Conservation (phyloP, 192 early-diverging fungal species). For the Lunasporangiospora selenospora region DNA sequence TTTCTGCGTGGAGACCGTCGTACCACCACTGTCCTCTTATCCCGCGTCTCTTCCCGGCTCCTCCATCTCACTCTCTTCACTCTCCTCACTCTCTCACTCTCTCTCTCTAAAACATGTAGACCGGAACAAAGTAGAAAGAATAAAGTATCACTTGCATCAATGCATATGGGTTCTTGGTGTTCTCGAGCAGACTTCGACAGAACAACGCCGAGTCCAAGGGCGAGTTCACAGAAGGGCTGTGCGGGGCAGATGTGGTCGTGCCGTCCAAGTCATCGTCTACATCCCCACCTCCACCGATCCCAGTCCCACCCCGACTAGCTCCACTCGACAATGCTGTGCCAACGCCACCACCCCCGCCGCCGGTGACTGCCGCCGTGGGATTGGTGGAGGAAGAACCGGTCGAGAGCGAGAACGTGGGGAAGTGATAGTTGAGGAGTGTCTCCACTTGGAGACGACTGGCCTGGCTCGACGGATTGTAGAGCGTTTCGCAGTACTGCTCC, state of each 20-base stretch:
- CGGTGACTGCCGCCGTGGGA: conserved; percentile 14
- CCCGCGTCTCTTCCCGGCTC: no score
- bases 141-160: conserved; percentile 54
- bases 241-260: conserved; percentile 12
- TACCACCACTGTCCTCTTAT: no score
- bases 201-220: conserved; percentile 66
- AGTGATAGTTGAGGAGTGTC: conserved; percentile 73
- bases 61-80: neutral
- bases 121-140: neutral
- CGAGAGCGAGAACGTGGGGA: conserved; percentile 83
- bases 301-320: neutral
- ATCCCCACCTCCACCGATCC: neutral
- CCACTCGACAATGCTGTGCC: conserved; percentile 3
- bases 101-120: neutral
- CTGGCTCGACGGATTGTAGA: conserved; percentile 64
- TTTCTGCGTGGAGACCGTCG: no score
- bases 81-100: neutral
- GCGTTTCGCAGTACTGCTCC: conserved; percentile 65
- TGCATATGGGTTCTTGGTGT: conserved; percentile 69
- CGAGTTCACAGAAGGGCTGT: conserved; percentile 50
- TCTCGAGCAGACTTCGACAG: conserved; percentile 64
- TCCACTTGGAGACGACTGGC: conserved; percentile 73
- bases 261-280: conserved; percentile 14
- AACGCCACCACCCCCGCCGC: conserved; percentile 3
- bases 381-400: conserved; percentile 48